Evolutionary conservation across 306 rosid genomes (phyloP).

Genomic region (Erythrophleum fordii): DNA sequence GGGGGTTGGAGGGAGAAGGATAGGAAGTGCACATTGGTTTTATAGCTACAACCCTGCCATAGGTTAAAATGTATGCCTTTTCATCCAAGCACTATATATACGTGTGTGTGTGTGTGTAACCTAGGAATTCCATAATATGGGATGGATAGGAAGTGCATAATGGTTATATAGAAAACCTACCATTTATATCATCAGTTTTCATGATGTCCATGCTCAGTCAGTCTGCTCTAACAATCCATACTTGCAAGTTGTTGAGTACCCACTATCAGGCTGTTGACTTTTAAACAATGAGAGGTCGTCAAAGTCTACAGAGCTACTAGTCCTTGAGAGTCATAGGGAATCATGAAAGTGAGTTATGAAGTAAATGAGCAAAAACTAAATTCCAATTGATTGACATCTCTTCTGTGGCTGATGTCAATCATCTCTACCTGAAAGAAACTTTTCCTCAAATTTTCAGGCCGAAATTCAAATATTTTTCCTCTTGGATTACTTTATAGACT

Average conservation of each 20-base stretch:
- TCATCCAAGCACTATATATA: background rate
- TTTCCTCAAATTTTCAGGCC: background rate
- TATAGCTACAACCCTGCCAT: too few relatives aligned
- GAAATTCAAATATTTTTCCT: background rate
- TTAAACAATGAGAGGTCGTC: background rate
- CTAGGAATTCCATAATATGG: background rate
- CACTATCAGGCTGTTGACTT: background rate
- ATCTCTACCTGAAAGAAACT: background rate
- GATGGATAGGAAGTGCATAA: background rate
- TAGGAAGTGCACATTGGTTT: too few relatives aligned
- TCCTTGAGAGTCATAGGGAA: background rate
- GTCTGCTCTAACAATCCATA: background rate
- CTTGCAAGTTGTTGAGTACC: background rate
- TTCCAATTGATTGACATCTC: background rate
- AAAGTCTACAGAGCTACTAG: background rate
- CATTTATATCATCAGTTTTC: conserved; percentile 4
- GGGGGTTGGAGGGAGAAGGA: too few relatives aligned
- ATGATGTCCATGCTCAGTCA: background rate
- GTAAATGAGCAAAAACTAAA: background rate
- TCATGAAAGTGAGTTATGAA: background rate
- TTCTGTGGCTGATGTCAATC: background rate
- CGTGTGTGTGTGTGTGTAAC: background rate
- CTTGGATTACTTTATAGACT: background rate
- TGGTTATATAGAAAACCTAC: background rate
- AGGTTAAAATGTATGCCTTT: background rate